A percentile compares a stretch with the other conserved stretches of the same genome.
phyloP scores from a whole-genome alignment of 148 eudicot genomes.

The Polygonum maritimum region DNA sequence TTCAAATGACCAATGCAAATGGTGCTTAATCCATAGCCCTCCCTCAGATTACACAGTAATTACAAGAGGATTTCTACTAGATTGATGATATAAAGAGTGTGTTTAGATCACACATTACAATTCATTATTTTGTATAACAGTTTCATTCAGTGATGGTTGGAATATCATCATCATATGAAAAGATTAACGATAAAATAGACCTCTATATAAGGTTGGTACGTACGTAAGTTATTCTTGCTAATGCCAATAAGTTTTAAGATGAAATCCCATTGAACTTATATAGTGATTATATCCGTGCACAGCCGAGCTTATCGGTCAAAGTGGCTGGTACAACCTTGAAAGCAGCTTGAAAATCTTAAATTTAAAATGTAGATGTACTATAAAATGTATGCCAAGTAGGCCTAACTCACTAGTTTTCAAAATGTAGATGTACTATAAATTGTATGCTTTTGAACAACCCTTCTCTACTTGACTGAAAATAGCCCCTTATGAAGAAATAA shows the following conservation, averaged over 20 bases:
- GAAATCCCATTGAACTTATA: too few relatives aligned
- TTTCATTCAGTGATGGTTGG: too few relatives aligned
- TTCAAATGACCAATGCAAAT: neutral
- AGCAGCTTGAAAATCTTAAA: neutral
- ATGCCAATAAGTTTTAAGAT: too few relatives aligned
- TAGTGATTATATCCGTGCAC: too few relatives aligned
- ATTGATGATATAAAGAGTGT: neutral
- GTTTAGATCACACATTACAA: too few relatives aligned
- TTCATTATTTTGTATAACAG: too few relatives aligned
- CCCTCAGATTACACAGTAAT: constrained; percentile 1
- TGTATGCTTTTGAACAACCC: neutral
- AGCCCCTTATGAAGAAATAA: neutral
- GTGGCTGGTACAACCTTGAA: too few relatives aligned
- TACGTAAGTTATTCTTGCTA: too few relatives aligned
- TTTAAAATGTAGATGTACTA: neutral
- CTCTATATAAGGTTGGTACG: too few relatives aligned
- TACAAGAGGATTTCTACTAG: neutral
- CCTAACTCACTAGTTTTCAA: neutral
- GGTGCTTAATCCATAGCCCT: constrained; percentile 1
- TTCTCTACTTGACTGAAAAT: constrained; percentile 3
- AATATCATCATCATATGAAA: too few relatives aligned
- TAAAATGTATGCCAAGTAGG: neutral
- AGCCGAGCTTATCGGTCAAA: too few relatives aligned
- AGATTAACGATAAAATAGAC: too few relatives aligned
- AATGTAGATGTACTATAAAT: neutral